These are phyloP conservation scores for Collybiopsis luxurians DNA, from an alignment of 768 basidiomycete species.

Conservation along the genomic window DNA sequence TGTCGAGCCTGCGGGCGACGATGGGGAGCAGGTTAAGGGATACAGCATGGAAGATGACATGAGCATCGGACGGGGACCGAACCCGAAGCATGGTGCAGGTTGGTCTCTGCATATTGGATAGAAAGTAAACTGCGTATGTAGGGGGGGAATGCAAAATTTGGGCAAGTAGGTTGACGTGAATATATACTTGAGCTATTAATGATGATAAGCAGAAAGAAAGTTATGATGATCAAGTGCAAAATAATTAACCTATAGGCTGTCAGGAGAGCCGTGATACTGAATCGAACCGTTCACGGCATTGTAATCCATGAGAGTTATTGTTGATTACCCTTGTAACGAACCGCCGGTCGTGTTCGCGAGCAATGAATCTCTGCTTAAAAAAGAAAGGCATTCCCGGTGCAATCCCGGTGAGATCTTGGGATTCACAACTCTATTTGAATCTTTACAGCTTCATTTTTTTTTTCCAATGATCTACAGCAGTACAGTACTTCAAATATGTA, in stretches of 20 bases:
- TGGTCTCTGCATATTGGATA: slow-evolving; percentile 51
- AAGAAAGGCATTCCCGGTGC: too few relatives aligned
- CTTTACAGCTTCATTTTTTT: too few relatives aligned
- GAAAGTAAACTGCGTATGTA: slow-evolving; percentile 50
- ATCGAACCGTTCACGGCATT: neutral
- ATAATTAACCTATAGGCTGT: slow-evolving; percentile 7
- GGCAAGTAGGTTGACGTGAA: neutral
- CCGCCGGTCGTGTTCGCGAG: too few relatives aligned
- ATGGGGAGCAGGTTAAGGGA: slow-evolving; percentile 55
- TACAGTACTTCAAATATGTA: too few relatives aligned
- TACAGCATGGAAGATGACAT: slow-evolving; percentile 75
- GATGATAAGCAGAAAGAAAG: slow-evolving; percentile 2
- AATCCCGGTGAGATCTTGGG: too few relatives aligned
- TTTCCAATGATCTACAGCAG: too few relatives aligned
- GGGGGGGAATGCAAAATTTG: slow-evolving; percentile 31
- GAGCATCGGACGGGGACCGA: slow-evolving; percentile 63
- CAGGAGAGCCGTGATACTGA: too few relatives aligned
- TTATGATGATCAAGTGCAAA: slow-evolving; percentile 8
- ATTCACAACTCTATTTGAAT: too few relatives aligned
- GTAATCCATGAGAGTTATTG: neutral
- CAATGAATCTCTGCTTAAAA: too few relatives aligned
- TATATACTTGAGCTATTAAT: slow-evolving; percentile 3
- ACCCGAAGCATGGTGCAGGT: slow-evolving; percentile 67
- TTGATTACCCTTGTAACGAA: too few relatives aligned
- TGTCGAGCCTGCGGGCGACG: slow-evolving; percentile 69